Base-by-base conservation (phyloP, 148 eudicot genomes). In the Rhododendron mucronatum region DNA sequence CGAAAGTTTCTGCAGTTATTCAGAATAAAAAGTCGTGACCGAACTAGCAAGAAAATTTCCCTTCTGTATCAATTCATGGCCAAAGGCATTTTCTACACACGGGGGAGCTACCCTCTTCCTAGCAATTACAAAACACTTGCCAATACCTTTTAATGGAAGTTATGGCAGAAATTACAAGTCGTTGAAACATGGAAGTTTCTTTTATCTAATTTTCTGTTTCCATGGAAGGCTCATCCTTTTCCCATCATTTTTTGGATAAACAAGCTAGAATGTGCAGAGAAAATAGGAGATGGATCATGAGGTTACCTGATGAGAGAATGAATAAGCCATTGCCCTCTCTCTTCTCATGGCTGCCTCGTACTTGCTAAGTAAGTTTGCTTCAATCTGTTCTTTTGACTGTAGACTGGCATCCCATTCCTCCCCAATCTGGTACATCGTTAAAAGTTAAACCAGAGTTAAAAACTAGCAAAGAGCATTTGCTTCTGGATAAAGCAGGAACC, bases 261-360 rank as follows among this genome's bases (percentile, higher is more conserved):
- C 86, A 73, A 79, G 76, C 82, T 76, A 37, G 84, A 83, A 85
- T 79, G 80, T 26, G 86, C 57, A 11, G 14, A 71, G 20, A 84
- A 76, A 26, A 47, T n/a, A 15, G 30, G 57, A 55, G 57, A 82
- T n/a, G 67, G 84, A 82, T 78, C 55, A 85, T 86, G 84, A 84
- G 41, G 82, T 87, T 94, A 96, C 99, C 98, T 96, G 99, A 91
- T 96, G 98, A 86, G 95, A 92, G 86, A 90, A 95, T 14, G 99
- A 95, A 93, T 97, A 97, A 86, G 99, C 99, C 82, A 95, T 71
- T 65, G 99, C 95, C 86, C 96, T 91, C 87, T 97, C 98, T 89
- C 99, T 91, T 91, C 98, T 95, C 91, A 97, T 92, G 41, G 98
- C 91, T 73, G 99, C 99, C 83, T 97, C 99, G 83, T 90, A 95